Evolutionary conservation across 1,139 yeast genomes (phyloP), one percentile per base, ranked within the genome.

Genomic region (Casaregolazyma suthepensis): DNA sequence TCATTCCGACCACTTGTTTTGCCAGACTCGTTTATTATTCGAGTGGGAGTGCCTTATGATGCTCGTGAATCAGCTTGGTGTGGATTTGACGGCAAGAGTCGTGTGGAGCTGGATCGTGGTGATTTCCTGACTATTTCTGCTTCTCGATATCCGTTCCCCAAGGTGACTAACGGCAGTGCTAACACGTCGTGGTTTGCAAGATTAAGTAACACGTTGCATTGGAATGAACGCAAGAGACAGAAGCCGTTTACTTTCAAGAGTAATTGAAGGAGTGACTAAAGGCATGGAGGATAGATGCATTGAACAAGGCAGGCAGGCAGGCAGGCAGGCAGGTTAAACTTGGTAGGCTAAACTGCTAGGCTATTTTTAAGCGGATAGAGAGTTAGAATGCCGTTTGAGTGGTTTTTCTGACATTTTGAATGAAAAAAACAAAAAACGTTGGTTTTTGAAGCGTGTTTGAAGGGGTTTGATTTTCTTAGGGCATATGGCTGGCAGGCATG

Each of bases 1-100:
- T 83, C 91, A 7, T 89, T 89, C 68, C 73, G 96, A 57, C 96
- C 96, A 0, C 71, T 89, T 43, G 79, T 89, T 15, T 75, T 89
- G 23, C 96, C 96, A 0, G 81, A 85, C 52, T 78, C 83, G 17
- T 79, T 86, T 48, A 77, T 82, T 63, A 75, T 89, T 31, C 76
- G 82, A 61, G 77, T 89, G 26, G 83, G 88, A 18, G 84, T 86
- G 0, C 93, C 94, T 0, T 73, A 75, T 51, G 75, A 77, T 47
- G 81, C 90, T 45, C 69, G 94, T 48, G 75, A 83, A 18, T 79
- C 88, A 0, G 93, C 90, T 0, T 86, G 90, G 88, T 85, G 87
- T 43, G 80, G 88, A 12, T 86, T 85, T 64, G 94, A 85, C 67
- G 94, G 94, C n/a, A 82, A 82, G 59, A 82, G 81, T 47, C 72